Base-by-base conservation (phyloP, 2,329 filamentous ascomycete species). In the Cadophora malorum region DNA sequence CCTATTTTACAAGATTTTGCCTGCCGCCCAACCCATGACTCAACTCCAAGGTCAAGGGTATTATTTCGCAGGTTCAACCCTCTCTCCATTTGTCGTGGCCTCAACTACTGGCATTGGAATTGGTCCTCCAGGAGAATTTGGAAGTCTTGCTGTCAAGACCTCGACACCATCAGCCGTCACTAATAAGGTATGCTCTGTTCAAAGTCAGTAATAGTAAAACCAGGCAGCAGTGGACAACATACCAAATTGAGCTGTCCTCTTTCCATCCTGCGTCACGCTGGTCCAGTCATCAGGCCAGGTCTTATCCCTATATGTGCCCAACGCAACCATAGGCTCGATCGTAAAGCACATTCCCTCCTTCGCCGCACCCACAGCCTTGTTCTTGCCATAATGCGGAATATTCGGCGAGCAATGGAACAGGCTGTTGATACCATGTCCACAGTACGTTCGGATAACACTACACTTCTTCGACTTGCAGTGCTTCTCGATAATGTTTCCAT, bases 241-340 rank as follows among this genome's bases (percentile, higher is more conserved):
- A 93, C 91, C 91, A 77, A 99, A 99, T 78, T 99, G 96, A 10
- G 96, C 96, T 19, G 94, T 97, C 78, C 88, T 85, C 80, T 91
- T 92, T 62, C 96, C 96, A 78, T 99, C 96, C 66, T 90, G 87
- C 0, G 96, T 99, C 5, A 93, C 92, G 80, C 94, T 97, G 0
- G 96, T 99, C 96, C 96, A 99, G 83, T 98, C 93, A 79, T 99
- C 96, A 0, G 96, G 96, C 96, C 96, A 99, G 0, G 94, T 98
- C 79, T 96, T 91, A 78, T 99, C 96, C 71, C 89, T 89, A 80
- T 97, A 92, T 69, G 92, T 94, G 67, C 96, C 96, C 65, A 97
- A 80, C 50, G 93, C 94, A 78, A 99, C 94, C 96, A 99, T 99
- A 19, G 96, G 96, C 82, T 99, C 96, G 70, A 99, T 99, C 0